Percentiles rank a stretch among this genome's conserved stretches.
Evolutionary conservation across 495 filamentous ascomycete genomes (phyloP).

Genomic region (Neurospora sp.): DNA sequence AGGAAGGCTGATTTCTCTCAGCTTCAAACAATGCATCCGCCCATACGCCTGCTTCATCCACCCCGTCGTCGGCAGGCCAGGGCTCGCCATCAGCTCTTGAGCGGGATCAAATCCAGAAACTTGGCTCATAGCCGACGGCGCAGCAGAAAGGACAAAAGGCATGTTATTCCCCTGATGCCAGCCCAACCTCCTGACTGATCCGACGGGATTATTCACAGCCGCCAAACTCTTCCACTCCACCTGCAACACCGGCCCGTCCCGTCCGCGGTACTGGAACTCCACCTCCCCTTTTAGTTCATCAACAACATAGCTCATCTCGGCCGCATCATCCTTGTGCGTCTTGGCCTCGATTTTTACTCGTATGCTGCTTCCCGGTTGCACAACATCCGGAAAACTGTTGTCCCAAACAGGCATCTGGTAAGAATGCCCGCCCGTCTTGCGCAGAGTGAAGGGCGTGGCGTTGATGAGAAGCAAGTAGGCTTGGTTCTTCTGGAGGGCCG

Average conservation of each 20-base stretch:
- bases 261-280: background rate
- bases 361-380: background rate
- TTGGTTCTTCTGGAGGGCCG: background rate
- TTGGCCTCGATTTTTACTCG: background rate
- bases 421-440: background rate
- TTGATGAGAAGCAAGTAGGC: background rate
- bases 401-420: conserved; percentile 2
- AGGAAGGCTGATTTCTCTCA: background rate
- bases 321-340: background rate
- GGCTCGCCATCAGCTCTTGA: background rate
- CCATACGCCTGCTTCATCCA: background rate
- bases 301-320: background rate
- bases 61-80: background rate
- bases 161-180: conserved; percentile 1
- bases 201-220: background rate
- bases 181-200: background rate
- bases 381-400: background rate
- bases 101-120: background rate
- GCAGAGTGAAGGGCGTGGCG: background rate
- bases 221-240: background rate
- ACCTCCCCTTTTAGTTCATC: background rate
- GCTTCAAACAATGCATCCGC: background rate
- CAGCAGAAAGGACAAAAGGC: background rate
- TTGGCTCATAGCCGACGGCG: background rate
- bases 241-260: background rate